Conservation (phyloP, 2,329 filamentous ascomycete genomes). For the Raffaelea deltoideospora region DNA sequence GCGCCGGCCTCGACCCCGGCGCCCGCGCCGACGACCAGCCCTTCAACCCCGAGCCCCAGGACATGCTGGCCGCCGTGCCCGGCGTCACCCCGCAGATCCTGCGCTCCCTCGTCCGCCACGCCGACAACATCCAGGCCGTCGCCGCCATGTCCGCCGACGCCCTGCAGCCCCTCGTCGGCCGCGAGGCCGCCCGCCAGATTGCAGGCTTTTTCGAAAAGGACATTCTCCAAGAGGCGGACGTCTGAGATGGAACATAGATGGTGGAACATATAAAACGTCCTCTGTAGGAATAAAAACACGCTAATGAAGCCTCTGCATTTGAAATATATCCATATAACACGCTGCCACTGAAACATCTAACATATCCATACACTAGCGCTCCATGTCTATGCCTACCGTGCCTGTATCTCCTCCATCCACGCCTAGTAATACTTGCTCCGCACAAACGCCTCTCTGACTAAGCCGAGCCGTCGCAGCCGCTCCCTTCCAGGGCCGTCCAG, state of each 20-base stretch:
- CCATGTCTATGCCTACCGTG: conserved; percentile 15
- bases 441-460: conserved; percentile 9
- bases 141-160: conserved; percentile 72
- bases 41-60: conserved; percentile 75
- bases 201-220: conserved; percentile 64
- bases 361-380: no score
- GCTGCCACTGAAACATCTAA: no score
- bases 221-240: conserved; percentile 35
- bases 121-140: conserved; percentile 64
- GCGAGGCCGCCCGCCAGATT: conserved; percentile 61
- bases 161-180: conserved; percentile 60
- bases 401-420: not conserved
- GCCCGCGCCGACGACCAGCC: conserved; percentile 47
- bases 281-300: conserved; percentile 4
- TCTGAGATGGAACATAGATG: not conserved
- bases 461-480: conserved; percentile 31
- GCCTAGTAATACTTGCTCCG: conserved; percentile 8
- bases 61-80: conserved; percentile 76
- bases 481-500: conserved; percentile 35
- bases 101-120: conserved; percentile 53
- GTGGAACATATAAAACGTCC: no score
- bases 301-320: conserved; percentile 3
- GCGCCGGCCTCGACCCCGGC: conserved; percentile 57
- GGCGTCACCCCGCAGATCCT: conserved; percentile 72
- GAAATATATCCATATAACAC: no score